Conservation (phyloP, 2,329 filamentous ascomycete species). For the Exophiala mesophila region DNA sequence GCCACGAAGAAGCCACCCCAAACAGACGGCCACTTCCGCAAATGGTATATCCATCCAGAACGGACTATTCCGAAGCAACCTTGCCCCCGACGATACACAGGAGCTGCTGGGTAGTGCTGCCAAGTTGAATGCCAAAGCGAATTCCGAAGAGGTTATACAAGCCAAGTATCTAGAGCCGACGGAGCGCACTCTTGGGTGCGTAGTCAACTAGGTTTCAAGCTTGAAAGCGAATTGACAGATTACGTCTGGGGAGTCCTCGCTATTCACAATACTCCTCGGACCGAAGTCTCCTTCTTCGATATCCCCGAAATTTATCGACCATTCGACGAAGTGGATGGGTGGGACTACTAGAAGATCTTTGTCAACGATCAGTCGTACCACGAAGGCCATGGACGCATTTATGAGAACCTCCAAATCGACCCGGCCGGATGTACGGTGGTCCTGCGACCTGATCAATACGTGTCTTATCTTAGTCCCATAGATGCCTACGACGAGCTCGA, state of each 20-base stretch:
- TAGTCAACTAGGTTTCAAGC: slow-evolving; percentile 48
- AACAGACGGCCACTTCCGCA: slow-evolving; percentile 35
- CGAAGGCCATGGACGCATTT: slow-evolving; percentile 50
- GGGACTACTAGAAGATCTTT: slow-evolving; percentile 55
- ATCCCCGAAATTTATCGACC: slow-evolving; percentile 49
- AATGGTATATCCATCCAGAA: slow-evolving; percentile 37
- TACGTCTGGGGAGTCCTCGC: slow-evolving; percentile 57
- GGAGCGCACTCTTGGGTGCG: slow-evolving; percentile 65
- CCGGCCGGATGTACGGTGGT: slow-evolving; percentile 45
- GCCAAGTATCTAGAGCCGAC: slow-evolving; percentile 57
- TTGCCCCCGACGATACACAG: slow-evolving; percentile 54
- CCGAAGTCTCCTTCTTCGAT: slow-evolving; percentile 47
- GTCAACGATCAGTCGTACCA: slow-evolving; percentile 52
- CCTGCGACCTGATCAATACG: slow-evolving; percentile 59
- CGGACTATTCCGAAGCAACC: slow-evolving; percentile 57
- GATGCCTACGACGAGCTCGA: slow-evolving; percentile 11
- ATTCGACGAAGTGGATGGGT: slow-evolving; percentile 45
- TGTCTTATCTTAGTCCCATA: slow-evolving; percentile 32
- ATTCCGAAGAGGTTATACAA: slow-evolving; percentile 12
- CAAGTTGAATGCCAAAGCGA: slow-evolving; percentile 48
- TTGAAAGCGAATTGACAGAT: slow-evolving; percentile 36
- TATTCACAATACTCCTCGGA: slow-evolving; percentile 52
- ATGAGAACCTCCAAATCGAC: slow-evolving; percentile 51
- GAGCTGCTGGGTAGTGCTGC: slow-evolving; percentile 45
- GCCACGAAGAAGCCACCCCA: slow-evolving; percentile 55